Percentiles rank a stretch among this genome's conserved stretches.
phyloP scores from a whole-genome alignment of 1,284 basidiomycete species.

The Clitocybe nebularis region DNA sequence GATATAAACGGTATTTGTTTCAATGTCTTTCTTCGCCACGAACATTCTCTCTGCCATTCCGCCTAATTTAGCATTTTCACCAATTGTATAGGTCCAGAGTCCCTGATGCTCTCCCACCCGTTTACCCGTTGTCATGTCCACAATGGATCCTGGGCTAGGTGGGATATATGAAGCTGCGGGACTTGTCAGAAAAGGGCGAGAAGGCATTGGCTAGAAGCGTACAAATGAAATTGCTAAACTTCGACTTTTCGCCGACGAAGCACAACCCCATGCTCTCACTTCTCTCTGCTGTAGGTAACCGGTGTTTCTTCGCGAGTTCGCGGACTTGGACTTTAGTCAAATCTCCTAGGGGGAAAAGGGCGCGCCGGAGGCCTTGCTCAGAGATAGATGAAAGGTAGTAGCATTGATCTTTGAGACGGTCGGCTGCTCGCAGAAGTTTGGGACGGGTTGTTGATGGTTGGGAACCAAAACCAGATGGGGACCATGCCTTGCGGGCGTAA shows the following conservation, averaged over 20 bases:
- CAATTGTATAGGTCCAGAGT: constrained; percentile 88
- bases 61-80: constrained; percentile 59
- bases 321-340: constrained; percentile 72
- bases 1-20: constrained; percentile 64
- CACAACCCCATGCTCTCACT: constrained; percentile 97
- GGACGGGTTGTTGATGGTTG: constrained; percentile 36
- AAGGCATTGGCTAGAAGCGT: constrained; percentile 11
- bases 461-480: constrained; percentile 14
- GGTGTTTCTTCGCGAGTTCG: constrained; percentile 65
- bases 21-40: constrained; percentile 70
- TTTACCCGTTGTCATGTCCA: constrained; percentile 54
- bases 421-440: constrained; percentile 62
- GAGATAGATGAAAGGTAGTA: constrained; percentile 87
- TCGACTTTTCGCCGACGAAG: constrained; percentile 83
- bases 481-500: constrained; percentile 77
- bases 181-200: constrained; percentile 1
- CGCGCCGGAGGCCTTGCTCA: constrained; percentile 57
- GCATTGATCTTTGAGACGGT: constrained; percentile 84
- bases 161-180: constrained; percentile 72
- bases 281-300: constrained; percentile 74
- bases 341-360: constrained; percentile 77
- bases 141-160: constrained; percentile 64
- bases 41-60: constrained; percentile 69
- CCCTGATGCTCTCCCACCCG: constrained; percentile 69
- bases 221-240: constrained; percentile 79